Evolutionary conservation across 2,329 filamentous ascomycete genomes (phyloP).

Genomic region (Penicillium vulpinum): DNA sequence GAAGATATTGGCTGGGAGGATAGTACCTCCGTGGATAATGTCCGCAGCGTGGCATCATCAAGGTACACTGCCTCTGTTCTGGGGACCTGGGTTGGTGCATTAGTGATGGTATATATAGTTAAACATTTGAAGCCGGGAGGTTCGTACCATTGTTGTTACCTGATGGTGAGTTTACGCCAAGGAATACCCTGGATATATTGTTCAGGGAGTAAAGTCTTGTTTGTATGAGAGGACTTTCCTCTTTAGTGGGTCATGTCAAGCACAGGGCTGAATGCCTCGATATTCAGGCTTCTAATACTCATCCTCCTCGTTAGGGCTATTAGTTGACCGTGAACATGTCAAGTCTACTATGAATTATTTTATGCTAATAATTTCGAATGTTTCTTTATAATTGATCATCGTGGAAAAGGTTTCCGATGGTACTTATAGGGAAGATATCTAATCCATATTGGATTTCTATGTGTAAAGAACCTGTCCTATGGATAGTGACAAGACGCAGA

Average conservation of each 20-base stretch:
- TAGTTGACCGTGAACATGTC: background rate
- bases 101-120: background rate
- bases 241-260: slow-evolving; percentile 1
- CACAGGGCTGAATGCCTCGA: background rate
- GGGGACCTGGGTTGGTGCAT: slow-evolving; percentile 1
- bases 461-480: background rate
- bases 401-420: background rate
- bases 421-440: background rate
- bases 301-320: background rate
- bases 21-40: slow-evolving; percentile 21
- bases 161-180: background rate
- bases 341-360: background rate
- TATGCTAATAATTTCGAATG: background rate
- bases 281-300: background rate
- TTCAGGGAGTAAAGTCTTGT: background rate
- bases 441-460: background rate
- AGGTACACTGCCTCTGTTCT: slow-evolving; percentile 29
- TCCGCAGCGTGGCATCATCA: slow-evolving; percentile 24
- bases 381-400: background rate
- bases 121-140: background rate
- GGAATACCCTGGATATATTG: background rate
- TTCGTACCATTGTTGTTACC: background rate
- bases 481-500: background rate
- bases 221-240: background rate
- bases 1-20: slow-evolving; percentile 22